Evolutionary conservation across 805 yeast species (phyloP).

Genomic region (Ogataea polymorpha): DNA sequence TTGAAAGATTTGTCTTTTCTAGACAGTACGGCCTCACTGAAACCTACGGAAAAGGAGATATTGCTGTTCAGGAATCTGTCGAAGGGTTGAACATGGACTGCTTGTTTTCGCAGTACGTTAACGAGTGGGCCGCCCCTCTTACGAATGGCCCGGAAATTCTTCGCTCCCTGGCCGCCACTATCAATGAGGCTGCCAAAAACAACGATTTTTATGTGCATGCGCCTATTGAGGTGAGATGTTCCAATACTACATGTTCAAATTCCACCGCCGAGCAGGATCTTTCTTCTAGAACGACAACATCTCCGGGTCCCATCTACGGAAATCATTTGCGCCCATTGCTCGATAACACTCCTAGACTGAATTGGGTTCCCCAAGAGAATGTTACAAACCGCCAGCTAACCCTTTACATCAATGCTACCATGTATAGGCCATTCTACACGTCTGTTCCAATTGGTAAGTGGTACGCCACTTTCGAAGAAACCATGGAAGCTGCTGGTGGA

Average conservation of each 20-base stretch:
- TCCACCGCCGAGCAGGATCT: slow-evolving; percentile 42
- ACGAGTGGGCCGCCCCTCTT: slow-evolving; percentile 97
- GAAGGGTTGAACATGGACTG: slow-evolving; percentile 95
- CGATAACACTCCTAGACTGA: slow-evolving; percentile 73
- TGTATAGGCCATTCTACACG: slow-evolving; percentile 88
- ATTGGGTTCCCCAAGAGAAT: slow-evolving; percentile 50
- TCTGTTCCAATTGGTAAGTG: slow-evolving; percentile 73
- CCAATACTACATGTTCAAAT: slow-evolving; percentile 66
- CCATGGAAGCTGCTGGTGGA: slow-evolving; percentile 77
- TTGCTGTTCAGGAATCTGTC: slow-evolving; percentile 75
- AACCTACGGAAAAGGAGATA: slow-evolving; percentile 53
- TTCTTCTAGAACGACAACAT: slow-evolving; percentile 44
- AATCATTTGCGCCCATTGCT: slow-evolving; percentile 76
- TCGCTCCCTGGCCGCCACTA: slow-evolving; percentile 56
- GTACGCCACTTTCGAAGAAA: slow-evolving; percentile 80
- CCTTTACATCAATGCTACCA: slow-evolving; percentile 85
- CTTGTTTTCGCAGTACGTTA: slow-evolving; percentile 86
- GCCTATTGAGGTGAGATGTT: slow-evolving; percentile 91
- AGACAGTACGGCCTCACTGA: slow-evolving; percentile 81
- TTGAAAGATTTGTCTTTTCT: slow-evolving; percentile 80
- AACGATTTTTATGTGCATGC: slow-evolving; percentile 85
- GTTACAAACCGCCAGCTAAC: slow-evolving; percentile 76
- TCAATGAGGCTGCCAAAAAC: slow-evolving; percentile 53
- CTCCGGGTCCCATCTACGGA: slow-evolving; percentile 82
- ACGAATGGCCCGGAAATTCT: slow-evolving; percentile 72